Base-by-base conservation (phyloP, 371 early-diverging fungal genomes). In the Blakeslea trispora region DNA sequence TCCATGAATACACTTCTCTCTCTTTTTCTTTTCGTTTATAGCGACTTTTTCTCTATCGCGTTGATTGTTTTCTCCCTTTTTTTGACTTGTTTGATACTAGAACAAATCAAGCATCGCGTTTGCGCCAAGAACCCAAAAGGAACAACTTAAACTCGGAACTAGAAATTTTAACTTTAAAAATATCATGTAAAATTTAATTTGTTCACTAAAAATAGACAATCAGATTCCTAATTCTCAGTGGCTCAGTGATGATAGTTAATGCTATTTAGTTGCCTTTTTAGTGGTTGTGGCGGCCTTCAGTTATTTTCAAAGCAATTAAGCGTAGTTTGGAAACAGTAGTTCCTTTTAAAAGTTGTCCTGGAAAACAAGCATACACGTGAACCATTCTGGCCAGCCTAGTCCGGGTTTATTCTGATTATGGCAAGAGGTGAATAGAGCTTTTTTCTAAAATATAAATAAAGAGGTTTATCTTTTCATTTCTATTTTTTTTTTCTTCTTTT, bases 361-460 rank as follows among this genome's bases (percentile, higher is more conserved):
- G 13, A 28, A 14, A 46, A 14, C 28, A 28, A 28, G 28, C 7
- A 7, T 13, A 47, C 34, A 47, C 48, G 48, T 47, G 32, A 47
- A 47, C 48, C 3, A 15, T 31, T 17, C 5, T 10, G 5, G 24
- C 15, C 10, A 32, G n/a, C 5, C 18, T n/a, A 32, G 7, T 21
- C 50, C 18, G 50, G 39, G 23, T 19, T 22, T 21, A 14, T 34
- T 21, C 50, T 50, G 14, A 13, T 23, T 50, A 39, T 50, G 40
- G 50, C 22, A 50, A 50, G 37, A 32, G 6, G 32, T 37, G 9
- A 13, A 37, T 2, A 10, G 37, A 11, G 2, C 1, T 37, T 37
- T 11, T n/a, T n/a, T n/a, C n/a, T n/a, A 28, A 50, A 37, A 21
- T 9, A 10, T 21, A 19, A 37, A 49, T 49, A 49, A 49, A 49